Percentiles rank a stretch among this genome's conserved stretches.
Conservation (phyloP, 306 rosid species). For the Sicyos baderoa region DNA sequence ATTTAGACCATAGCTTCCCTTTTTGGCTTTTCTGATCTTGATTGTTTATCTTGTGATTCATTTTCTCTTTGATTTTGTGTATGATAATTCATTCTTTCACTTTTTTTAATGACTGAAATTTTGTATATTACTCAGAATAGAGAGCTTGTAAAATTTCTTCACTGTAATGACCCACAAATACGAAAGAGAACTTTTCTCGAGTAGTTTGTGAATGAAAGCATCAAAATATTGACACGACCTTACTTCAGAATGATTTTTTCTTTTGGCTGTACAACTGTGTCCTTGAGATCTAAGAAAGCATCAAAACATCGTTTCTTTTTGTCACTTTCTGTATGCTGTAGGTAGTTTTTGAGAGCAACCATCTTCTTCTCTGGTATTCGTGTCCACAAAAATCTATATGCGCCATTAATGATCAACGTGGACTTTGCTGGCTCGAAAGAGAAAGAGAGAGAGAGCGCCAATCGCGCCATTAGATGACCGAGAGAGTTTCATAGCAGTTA, state of each 20-base stretch:
- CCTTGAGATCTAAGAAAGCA: not conserved
- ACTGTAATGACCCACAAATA: constrained; percentile 19
- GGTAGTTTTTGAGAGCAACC: not conserved
- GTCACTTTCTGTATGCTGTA: not conserved
- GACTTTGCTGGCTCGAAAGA: not conserved
- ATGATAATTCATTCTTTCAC: constrained; percentile 13
- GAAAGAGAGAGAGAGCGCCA: not conserved
- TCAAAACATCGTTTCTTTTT: constrained; percentile 5
- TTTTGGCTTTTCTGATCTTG: constrained; percentile 17
- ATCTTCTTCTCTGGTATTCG: not conserved
- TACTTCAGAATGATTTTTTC: too few species aligned
- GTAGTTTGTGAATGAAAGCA: constrained; percentile 17
- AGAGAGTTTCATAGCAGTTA: not conserved
- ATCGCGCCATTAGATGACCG: not conserved
- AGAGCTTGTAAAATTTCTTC: constrained; percentile 14
- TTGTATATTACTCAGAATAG: constrained; percentile 17
- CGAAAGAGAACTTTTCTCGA: not conserved
- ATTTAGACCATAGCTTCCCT: constrained; percentile 36
- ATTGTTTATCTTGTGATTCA: constrained; percentile 14
- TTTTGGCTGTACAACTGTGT: not conserved
- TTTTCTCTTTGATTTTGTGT: constrained; percentile 12
- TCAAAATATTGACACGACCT: not conserved
- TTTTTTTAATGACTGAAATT: not conserved
- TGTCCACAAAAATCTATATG: constrained; percentile 11
- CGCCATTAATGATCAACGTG: constrained; percentile 10